Evolutionary conservation across 768 basidiomycete genomes (phyloP), one percentile per base, ranked within the genome.

Genomic region (Boletus sp.): DNA sequence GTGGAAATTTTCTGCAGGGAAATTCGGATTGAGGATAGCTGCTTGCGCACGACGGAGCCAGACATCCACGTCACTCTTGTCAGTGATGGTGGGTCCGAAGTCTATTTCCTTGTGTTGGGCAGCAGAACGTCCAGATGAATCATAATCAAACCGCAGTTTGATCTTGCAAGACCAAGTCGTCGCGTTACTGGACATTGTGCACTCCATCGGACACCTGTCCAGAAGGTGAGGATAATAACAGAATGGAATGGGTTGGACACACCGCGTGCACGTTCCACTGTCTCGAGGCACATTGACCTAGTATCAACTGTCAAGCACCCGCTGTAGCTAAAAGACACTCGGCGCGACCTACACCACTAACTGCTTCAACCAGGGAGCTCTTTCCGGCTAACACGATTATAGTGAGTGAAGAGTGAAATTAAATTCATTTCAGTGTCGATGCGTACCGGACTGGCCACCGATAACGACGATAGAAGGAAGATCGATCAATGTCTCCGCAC

Each of bases 241-340:
- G 11, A 37, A 23, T n/a, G 0, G 9, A 39, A 40, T 25, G 1
- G 10, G 17, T 25, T 32, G 15, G n/a, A 48, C 56, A 30, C 3
- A 79, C 83, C 81, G 72, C 0, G 82, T 84, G 49, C 83, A 84
- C 1, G 82, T 84, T 21, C 82, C 82, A 40, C 79, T 80, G 39
- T 84, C 84, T 32, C 84, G 71, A 11, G 84, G 83, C 29, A 85
- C 83, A 46, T 70, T 80, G 30, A 84, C 80, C 84, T 85, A 38
- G 17, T 1, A 33, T 17, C 30, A 45, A 21, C 5, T 9, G 17
- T 59, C 30, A 63, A 19, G 11, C 17, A 40, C 25, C 17, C 3
- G 27, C 21, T 11, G 10, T 33, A 8, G 5, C 6, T 21, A 5
- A 11, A 27, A 35, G 29, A 39, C 27, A 47, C 51, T 45, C 19